phyloP scores from a whole-genome alignment of 78 protist genomes.

The Trichosphaerium sp. region DNA sequence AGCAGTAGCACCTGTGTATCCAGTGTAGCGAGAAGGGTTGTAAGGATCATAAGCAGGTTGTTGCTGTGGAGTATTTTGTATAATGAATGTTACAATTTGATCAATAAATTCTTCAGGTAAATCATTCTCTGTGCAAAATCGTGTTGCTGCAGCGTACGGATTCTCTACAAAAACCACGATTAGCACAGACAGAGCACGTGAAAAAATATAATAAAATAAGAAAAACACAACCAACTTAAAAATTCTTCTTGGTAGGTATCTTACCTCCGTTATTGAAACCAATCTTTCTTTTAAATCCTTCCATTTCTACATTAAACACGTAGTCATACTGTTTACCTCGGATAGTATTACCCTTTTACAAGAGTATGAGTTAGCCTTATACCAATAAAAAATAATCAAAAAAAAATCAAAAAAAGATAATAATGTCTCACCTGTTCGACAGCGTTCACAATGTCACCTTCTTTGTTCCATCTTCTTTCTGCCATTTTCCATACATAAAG shows the following conservation, averaged over 20 bases:
- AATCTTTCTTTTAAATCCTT: conserved; percentile 41
- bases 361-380: not conserved
- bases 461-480: conserved; percentile 33
- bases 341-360: conserved; percentile 2
- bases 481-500: conserved; percentile 12
- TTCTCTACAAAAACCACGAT: conserved; percentile 8
- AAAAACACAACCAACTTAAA: too few relatives aligned
- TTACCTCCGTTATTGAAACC: conserved; percentile 45
- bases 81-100: conserved; percentile 45
- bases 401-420: too few relatives aligned
- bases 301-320: conserved; percentile 67
- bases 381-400: too few relatives aligned
- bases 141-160: conserved; percentile 54
- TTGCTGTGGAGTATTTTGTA: conserved; percentile 18
- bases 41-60: too few relatives aligned
- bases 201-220: too few relatives aligned
- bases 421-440: too few relatives aligned
- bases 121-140: conserved; percentile 18
- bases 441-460: conserved; percentile 56
- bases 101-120: conserved; percentile 25
- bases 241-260: too few relatives aligned
- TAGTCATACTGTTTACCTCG: conserved; percentile 72
- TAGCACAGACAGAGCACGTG: too few relatives aligned
- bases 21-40: too few relatives aligned
- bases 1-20: too few relatives aligned